Conservation (phyloP, 2,329 filamentous ascomycete genomes). For the Seiridium cupressi region DNA sequence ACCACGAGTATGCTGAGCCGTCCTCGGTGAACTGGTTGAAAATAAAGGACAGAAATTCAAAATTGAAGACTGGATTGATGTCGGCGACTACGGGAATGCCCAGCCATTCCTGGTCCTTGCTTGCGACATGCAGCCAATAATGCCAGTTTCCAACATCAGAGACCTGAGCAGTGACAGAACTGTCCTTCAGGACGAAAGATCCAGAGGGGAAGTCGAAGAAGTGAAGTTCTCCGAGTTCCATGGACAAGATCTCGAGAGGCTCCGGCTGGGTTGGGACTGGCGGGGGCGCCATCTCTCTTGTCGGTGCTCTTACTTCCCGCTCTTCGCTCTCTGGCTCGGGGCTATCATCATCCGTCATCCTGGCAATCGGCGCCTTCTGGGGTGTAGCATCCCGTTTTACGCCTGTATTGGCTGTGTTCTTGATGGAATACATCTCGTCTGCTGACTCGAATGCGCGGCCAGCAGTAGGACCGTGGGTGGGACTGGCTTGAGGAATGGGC, state of each 20-base stretch:
- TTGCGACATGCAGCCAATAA: constrained; percentile 89
- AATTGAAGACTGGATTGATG: constrained; percentile 98
- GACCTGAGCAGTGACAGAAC: constrained; percentile 73
- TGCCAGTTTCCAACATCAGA: constrained; percentile 88
- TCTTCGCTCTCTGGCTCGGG: constrained; percentile 33
- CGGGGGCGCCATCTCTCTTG: constrained; percentile 31
- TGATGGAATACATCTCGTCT: constrained; percentile 54
- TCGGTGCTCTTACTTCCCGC: constrained; percentile 25
- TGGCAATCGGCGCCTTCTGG: constrained; percentile 26
- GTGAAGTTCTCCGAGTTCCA: constrained; percentile 82
- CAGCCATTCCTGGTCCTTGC: constrained; percentile 77
- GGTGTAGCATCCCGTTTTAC: constrained; percentile 38
- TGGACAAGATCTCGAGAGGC: constrained; percentile 68
- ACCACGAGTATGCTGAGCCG: constrained; percentile 91
- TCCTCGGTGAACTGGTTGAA: constrained; percentile 95
- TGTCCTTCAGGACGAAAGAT: constrained; percentile 79
- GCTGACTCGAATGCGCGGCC: constrained; percentile 55
- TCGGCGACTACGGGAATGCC: constrained; percentile 84
- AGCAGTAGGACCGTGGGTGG: constrained; percentile 57
- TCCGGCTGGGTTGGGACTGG: constrained; percentile 67
- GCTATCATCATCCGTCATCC: constrained; percentile 39
- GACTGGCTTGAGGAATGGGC: constrained; percentile 63
- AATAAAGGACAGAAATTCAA: constrained; percentile 97
- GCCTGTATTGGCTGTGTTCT: constrained; percentile 43
- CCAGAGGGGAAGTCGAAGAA: constrained; percentile 88